Base-by-base conservation (phyloP, 805 yeast species). In the Yarrowia hollandica region DNA sequence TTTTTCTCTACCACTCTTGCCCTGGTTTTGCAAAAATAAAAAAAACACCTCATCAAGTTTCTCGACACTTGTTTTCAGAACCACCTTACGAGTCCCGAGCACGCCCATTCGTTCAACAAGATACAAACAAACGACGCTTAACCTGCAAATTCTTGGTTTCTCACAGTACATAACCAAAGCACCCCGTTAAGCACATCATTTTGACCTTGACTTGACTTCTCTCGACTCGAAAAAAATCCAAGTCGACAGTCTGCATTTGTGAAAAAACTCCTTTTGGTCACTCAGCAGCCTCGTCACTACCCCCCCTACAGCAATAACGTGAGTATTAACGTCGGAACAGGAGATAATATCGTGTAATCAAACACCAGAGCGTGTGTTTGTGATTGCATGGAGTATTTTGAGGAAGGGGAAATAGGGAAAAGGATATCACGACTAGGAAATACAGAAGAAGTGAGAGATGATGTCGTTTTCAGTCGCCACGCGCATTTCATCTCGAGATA, bases 101-200 rank as follows among this genome's bases (percentile, higher is more conserved):
- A 16, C 18, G 35, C 28, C 37, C 35, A 46, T 12, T 48, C 39
- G 38, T 31, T 31, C 25, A 30, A 16, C 50, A 12, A 14, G 8
- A 19, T 37, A n/a, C 5, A n/a, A 8, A 2, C 50, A 42, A 28
- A 7, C 37, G 25, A 12, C 31, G 48, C 39, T 15, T 16, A n/a
- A 14, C 26, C 22, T 31, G 39, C 39, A 22, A 48, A 31, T 33
- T 48, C 55, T 48, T 48, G 55, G 55, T 48, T 48, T 48, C 30
- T 14, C 26, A 46, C 55, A 48, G 39, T 48, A 48, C 55, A 48
- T 48, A 48, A 48, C 55, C 55, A 48, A 48, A 48, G 55, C 55
- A 48, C 39, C 55, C 48, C 55, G 55, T 21, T 14, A 48, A 33
- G 55, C 55, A 48, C 30, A 21, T 48, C 55, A 22, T 19, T 33